phyloP scores from a whole-genome alignment of 192 early-diverging fungal genomes.

The Rhizophagus clarus region DNA sequence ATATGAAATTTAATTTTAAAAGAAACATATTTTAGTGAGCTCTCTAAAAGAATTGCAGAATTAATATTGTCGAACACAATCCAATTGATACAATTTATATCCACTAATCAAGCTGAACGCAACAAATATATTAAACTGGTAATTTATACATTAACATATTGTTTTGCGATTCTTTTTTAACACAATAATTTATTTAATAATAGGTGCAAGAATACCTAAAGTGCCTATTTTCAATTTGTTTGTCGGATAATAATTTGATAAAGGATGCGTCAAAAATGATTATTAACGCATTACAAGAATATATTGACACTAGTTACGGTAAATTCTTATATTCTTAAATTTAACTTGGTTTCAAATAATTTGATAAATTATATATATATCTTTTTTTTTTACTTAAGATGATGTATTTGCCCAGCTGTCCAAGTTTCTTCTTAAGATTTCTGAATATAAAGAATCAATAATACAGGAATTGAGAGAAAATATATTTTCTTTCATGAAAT shows the following conservation, averaged over 20 bases:
- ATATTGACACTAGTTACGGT: background rate
- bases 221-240: conserved; percentile 9
- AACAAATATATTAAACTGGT: background rate
- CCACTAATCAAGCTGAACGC: background rate
- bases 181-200: background rate
- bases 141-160: background rate
- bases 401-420: background rate
- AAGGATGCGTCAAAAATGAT: background rate
- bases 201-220: conserved; percentile 6
- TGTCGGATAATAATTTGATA: background rate
- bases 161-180: background rate
- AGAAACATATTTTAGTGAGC: conserved; percentile 2
- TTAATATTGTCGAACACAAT: background rate
- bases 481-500: conserved; percentile 1
- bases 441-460: background rate
- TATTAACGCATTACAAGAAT: background rate
- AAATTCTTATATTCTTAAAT: background rate
- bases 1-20: background rate
- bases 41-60: background rate
- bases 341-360: background rate
- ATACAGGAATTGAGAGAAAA: conserved; percentile 2
- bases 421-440: conserved; percentile 16
- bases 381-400: background rate
- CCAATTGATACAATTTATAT: background rate
- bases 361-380: background rate